Evolutionary conservation across 1,284 basidiomycete species (phyloP).

Genomic region (Trametes polyzona): DNA sequence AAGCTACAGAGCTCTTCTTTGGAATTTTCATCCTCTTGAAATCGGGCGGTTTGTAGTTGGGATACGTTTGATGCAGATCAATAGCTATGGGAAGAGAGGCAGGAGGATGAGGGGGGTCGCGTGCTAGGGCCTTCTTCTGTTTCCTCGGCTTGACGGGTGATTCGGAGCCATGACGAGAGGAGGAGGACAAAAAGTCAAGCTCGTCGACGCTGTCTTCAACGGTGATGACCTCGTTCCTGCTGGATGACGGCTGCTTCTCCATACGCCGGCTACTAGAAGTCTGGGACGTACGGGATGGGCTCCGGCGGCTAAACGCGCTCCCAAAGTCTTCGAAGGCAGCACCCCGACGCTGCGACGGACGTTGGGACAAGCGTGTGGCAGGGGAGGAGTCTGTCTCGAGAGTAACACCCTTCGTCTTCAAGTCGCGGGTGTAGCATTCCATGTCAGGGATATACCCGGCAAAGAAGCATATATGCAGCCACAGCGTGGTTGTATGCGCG

Average conservation of each 20-base stretch:
- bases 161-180: constrained; percentile 17
- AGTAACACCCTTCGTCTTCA: constrained; percentile 14
- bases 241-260: constrained; percentile 1
- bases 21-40: constrained; percentile 25
- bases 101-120: neutral
- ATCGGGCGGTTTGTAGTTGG: constrained; percentile 16
- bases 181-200: constrained; percentile 23
- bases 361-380: constrained; percentile 18
- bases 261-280: neutral
- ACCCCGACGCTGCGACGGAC: constrained; percentile 14
- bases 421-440: constrained; percentile 8
- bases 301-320: constrained; percentile 23
- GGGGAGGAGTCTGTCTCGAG: constrained; percentile 25
- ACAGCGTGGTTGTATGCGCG: neutral
- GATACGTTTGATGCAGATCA: constrained; percentile 25
- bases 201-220: constrained; percentile 26
- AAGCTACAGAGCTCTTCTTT: constrained; percentile 11
- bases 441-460: neutral
- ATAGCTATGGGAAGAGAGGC: constrained; percentile 27
- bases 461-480: neutral
- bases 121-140: neutral
- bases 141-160: constrained; percentile 14
- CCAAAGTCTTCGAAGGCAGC: constrained; percentile 25
- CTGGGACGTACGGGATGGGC: constrained; percentile 6
- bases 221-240: constrained; percentile 2